phyloP scores from a whole-genome alignment of 169 alveolate genomes.

The Plasmodium gallinaceum region DNA sequence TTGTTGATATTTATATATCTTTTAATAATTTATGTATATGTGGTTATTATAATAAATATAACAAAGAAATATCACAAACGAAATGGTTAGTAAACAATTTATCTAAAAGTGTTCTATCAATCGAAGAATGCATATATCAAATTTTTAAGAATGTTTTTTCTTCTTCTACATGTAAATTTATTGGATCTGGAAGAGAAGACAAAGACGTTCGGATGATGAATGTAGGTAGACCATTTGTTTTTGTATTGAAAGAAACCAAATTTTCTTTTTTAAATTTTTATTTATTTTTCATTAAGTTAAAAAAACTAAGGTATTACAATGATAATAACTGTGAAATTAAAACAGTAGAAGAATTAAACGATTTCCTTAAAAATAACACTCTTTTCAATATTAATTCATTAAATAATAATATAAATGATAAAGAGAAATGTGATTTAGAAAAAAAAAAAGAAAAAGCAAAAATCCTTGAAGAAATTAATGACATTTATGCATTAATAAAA shows the following conservation, averaged over 20 bases:
- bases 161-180: slow-evolving; percentile 38
- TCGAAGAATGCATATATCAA: slow-evolving; percentile 66
- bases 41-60: slow-evolving; percentile 76
- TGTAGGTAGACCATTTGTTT: slow-evolving; percentile 75
- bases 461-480: slow-evolving; percentile 1
- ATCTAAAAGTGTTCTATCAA: slow-evolving; percentile 29
- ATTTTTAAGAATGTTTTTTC: slow-evolving; percentile 47
- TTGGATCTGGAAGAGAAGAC: slow-evolving; percentile 93
- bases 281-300: slow-evolving; percentile 52
- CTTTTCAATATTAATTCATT: slow-evolving; percentile 1
- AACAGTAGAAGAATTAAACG: slow-evolving; percentile 34
- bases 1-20: slow-evolving; percentile 23
- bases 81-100: slow-evolving; percentile 54
- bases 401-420: not conserved
- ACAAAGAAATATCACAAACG: slow-evolving; percentile 69
- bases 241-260: slow-evolving; percentile 65
- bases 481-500: slow-evolving; percentile 41
- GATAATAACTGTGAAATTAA: slow-evolving; percentile 8
- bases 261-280: slow-evolving; percentile 69
- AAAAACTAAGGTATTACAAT: not conserved
- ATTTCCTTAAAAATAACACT: slow-evolving; percentile 2
- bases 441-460: not conserved
- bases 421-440: not conserved
- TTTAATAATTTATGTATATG: slow-evolving; percentile 66
- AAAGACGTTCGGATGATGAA: slow-evolving; percentile 93